Evolutionary conservation across 2,329 filamentous ascomycete species (phyloP), one percentile per base, ranked within the genome.

Genomic region (Alternaria tenuissima): DNA sequence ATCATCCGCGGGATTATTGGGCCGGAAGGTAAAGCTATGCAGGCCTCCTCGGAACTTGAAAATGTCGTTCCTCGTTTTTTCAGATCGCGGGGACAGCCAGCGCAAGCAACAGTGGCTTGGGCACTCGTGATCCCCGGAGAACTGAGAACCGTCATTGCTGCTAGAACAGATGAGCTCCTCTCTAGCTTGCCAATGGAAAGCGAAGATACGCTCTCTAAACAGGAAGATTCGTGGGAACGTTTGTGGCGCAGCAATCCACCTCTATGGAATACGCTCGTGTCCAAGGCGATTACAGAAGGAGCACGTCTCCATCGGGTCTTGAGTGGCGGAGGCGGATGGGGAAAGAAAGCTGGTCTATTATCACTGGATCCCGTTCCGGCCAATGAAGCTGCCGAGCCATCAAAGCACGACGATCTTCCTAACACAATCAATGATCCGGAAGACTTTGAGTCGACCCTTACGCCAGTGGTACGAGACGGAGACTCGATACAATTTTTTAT

Each of bases 241-340:
- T 52, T 74, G 14, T 74, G 69, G 70, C 64, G 63, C 53, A 64
- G 55, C 18, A 49, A 71, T 22, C 68, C 68, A 14, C 60, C 70
- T 20, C 16, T 36, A 4, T 74, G 68, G 67, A 72, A 67, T 42
- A 60, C 56, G 3, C 43, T 70, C 6, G 64, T 76, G 7, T 49
- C 64, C 18, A 38, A 48, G 11, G 68, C 73, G 7, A n/a, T 77
- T 4, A 41, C 49, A 4, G 41, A 56, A 38, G 79, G 80, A 26
- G 79, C 76, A 20, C 77, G 79, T 46, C 71, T 86, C n/a, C 79
- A 81, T 66, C 79, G 79, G 54, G 78, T 82, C 84, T 86, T 94
- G 64, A 93, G 91, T 70, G 92, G 92, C 5, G 92, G 92, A 46
- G 92, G 92, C 42, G 92, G 92, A 20, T 96, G 92, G 92, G 92